Evolutionary conservation across 352 stramenopile species (phyloP).

Genomic region (Paralagenidium karlingii): DNA sequence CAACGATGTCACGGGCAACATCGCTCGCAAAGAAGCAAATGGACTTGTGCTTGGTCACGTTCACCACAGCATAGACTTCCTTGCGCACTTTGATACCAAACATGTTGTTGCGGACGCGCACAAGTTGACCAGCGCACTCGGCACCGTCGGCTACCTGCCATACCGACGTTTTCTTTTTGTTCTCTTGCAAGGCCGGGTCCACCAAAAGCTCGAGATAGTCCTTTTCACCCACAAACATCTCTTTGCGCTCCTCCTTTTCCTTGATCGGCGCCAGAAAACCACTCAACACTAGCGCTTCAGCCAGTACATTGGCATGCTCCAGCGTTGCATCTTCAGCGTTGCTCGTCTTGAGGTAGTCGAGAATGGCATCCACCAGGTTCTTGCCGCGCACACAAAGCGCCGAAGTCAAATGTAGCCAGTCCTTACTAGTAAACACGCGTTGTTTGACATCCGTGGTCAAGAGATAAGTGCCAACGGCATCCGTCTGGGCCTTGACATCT

Average conservation of each 20-base stretch:
- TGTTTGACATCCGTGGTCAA: neutral
- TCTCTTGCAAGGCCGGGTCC: neutral
- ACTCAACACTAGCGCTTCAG: conserved; percentile 14
- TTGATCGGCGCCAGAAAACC: conserved; percentile 17
- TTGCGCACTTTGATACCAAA: neutral
- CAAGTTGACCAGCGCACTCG: conserved; percentile 12
- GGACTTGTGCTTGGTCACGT: conserved; percentile 8
- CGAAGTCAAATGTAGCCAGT: neutral
- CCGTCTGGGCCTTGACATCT: neutral
- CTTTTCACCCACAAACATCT: neutral
- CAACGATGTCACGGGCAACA: conserved; percentile 4
- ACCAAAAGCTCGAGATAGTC: too few species aligned
- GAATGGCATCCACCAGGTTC: conserved; percentile 20
- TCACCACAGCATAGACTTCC: conserved; percentile 8
- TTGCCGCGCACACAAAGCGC: conserved; percentile 24
- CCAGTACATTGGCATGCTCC: conserved; percentile 9
- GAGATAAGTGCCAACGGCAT: neutral
- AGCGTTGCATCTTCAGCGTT: conserved; percentile 1
- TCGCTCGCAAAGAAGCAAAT: conserved; percentile 7
- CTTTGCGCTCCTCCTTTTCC: conserved; percentile 22
- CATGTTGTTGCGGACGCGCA: conserved; percentile 5
- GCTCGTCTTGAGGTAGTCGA: conserved; percentile 19
- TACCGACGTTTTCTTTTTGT: conserved; percentile 10
- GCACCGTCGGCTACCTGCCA: conserved; percentile 21
- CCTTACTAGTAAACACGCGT: neutral